Percentiles rank a stretch among this genome's conserved stretches.
phyloP scores from a whole-genome alignment of 1,284 basidiomycete genomes.

The Boletellus sp. region DNA sequence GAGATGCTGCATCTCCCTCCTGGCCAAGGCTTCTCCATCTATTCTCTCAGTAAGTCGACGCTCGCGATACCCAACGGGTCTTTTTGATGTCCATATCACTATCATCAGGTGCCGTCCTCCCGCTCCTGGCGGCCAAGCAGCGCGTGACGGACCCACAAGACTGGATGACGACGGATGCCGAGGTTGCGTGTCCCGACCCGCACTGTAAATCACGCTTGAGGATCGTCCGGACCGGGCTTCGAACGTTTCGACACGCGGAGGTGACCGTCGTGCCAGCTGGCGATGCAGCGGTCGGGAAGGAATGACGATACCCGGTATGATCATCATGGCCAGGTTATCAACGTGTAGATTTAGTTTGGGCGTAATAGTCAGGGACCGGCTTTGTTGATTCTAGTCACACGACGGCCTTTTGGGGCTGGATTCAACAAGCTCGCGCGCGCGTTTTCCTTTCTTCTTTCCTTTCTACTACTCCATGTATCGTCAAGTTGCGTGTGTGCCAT shows the following conservation, averaged over 20 bases:
- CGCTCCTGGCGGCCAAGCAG: conserved; percentile 62
- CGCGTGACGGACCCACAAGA: conserved; percentile 50
- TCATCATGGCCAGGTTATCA: too few species aligned
- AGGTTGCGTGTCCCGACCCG: conserved; percentile 64
- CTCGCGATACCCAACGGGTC: not conserved
- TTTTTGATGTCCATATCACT: too few species aligned
- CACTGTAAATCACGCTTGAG: conserved; percentile 54
- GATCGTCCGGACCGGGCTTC: conserved; percentile 47
- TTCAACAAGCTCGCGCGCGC: not conserved
- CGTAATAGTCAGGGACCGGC: too few species aligned
- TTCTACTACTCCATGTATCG: conserved; percentile 12
- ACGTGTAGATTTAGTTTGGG: too few species aligned
- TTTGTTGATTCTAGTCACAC: not conserved
- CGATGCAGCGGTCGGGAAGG: not conserved
- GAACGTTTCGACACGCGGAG: conserved; percentile 52
- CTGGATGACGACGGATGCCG: conserved; percentile 65
- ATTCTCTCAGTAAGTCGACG: conserved; percentile 49
- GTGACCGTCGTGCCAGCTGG: conserved; percentile 47
- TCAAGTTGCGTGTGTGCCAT: not conserved
- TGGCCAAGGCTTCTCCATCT: conserved; percentile 62
- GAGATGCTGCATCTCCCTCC: conserved; percentile 60
- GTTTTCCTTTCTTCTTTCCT: not conserved
- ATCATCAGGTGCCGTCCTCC: conserved; percentile 55
- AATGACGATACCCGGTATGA: too few species aligned
- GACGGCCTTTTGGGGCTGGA: not conserved